These are phyloP conservation scores for Pseudodiploospora longispora DNA, from an alignment of 2,329 filamentous ascomycete genomes.

Conservation along the genomic window DNA sequence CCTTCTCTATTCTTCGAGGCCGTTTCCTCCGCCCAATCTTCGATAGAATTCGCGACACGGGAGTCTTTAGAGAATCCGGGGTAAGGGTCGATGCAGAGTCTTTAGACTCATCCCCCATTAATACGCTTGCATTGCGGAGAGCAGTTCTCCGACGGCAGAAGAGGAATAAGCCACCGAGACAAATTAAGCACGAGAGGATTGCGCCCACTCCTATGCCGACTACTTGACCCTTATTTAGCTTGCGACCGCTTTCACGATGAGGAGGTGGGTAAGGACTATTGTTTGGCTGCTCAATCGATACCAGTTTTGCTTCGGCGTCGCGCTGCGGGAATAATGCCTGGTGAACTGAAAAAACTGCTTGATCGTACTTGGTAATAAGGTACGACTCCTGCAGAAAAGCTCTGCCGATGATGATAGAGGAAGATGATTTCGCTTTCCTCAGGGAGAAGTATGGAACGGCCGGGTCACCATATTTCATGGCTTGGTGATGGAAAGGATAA, in stretches of 20 bases:
- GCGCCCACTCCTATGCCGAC: constrained; percentile 39
- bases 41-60: constrained; percentile 26
- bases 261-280: constrained; percentile 41
- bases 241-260: constrained; percentile 4
- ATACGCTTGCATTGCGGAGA: constrained; percentile 11
- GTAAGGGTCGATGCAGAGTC: constrained; percentile 26
- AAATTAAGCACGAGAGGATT: constrained; percentile 23
- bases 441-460: constrained; percentile 58
- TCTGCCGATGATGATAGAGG: constrained; percentile 55
- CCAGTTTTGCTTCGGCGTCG: constrained; percentile 32
- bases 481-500: constrained; percentile 38
- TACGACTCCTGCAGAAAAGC: constrained; percentile 65
- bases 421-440: constrained; percentile 43
- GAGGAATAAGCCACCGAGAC: constrained; percentile 23
- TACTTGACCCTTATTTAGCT: constrained; percentile 33
- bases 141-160: constrained; percentile 25
- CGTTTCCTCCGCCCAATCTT: constrained; percentile 32
- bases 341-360: constrained; percentile 43
- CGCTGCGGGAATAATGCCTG: constrained; percentile 42
- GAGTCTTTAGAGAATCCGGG: constrained; percentile 15
- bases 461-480: constrained; percentile 35
- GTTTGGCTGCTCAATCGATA: constrained; percentile 32
- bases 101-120: constrained; percentile 26
- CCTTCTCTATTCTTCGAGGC: constrained; percentile 15
- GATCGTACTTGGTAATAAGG: constrained; percentile 49